A percentile compares a stretch with the other conserved stretches of the same genome.
These are phyloP conservation scores for Mycosphaerella sp. DNA, from an alignment of 2,329 filamentous ascomycete genomes.

Conservation along the genomic window DNA sequence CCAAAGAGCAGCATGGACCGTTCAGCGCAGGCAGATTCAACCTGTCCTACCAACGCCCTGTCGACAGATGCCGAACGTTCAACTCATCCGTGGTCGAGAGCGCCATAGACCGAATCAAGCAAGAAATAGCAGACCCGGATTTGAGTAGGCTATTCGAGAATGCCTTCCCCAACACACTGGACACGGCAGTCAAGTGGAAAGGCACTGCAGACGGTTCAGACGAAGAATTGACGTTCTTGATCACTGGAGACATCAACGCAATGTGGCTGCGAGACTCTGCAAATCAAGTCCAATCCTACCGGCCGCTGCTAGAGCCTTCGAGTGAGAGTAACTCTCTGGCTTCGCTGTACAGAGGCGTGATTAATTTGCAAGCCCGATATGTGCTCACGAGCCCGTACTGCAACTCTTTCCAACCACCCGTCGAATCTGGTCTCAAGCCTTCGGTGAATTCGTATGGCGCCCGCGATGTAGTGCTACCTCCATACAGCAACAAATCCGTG, in stretches of 20 bases:
- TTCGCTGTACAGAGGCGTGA: constrained; percentile 61
- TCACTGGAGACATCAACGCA: constrained; percentile 54
- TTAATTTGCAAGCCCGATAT: constrained; percentile 66
- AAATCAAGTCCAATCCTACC: constrained; percentile 67
- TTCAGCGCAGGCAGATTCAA: constrained; percentile 41
- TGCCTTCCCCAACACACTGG: constrained; percentile 67
- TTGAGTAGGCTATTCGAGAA: constrained; percentile 66
- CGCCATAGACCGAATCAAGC: constrained; percentile 30
- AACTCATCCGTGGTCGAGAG: constrained; percentile 41
- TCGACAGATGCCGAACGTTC: constrained; percentile 43
- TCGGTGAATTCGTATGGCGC: constrained; percentile 37
- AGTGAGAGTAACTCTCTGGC: constrained; percentile 54
- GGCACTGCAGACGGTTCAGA: constrained; percentile 45
- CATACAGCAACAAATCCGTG: constrained; percentile 40
- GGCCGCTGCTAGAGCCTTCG: constrained; percentile 53
- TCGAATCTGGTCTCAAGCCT: constrained; percentile 41
- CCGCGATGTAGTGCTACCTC: constrained; percentile 40
- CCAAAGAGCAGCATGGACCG: constrained; percentile 39
- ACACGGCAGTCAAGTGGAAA: constrained; percentile 66
- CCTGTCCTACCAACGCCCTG: constrained; percentile 43
- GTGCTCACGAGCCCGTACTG: constrained; percentile 54
- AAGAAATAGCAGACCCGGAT: constrained; percentile 48
- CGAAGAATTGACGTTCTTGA: constrained; percentile 59
- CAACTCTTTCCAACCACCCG: constrained; percentile 49
- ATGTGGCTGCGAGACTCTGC: constrained; percentile 53